Conservation (phyloP, 1,284 basidiomycete genomes). For the Trametes hirsuta region DNA sequence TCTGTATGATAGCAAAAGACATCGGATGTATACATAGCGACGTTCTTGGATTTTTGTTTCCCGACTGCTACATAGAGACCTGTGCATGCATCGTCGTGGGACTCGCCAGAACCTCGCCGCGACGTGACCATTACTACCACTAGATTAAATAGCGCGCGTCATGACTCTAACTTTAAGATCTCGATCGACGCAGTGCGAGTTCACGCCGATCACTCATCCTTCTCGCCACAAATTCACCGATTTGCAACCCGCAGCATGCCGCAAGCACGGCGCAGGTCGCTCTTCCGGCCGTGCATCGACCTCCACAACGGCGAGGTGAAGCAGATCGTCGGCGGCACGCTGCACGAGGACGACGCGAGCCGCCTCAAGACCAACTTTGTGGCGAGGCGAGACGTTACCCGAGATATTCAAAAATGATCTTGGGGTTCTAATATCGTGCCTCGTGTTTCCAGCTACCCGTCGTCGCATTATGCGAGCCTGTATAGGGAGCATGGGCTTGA, state of each 20-base stretch:
- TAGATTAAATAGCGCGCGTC: background rate
- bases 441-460: constrained; percentile 62
- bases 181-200: background rate
- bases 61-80: background rate
- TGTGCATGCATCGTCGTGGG: too few relatives aligned
- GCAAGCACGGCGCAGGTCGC: constrained; percentile 19
- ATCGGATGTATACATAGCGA: constrained; percentile 1
- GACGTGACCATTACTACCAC: too few relatives aligned
- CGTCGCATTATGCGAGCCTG: constrained; percentile 81
- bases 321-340: constrained; percentile 96
- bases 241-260: background rate
- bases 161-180: background rate
- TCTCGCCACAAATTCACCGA: background rate
- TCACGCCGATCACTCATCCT: background rate
- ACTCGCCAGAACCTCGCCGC: too few relatives aligned
- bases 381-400: constrained; percentile 53
- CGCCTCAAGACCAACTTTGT: constrained; percentile 91
- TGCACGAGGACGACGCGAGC: constrained; percentile 68
- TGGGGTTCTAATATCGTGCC: too few relatives aligned
- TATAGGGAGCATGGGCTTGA: constrained; percentile 73
- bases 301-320: constrained; percentile 95
- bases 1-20: constrained; percentile 1
- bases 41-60: background rate
- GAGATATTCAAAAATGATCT: too few relatives aligned
- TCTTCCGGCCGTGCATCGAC: constrained; percentile 96